Evolutionary conservation across 148 eudicot species (phyloP), one percentile per base, ranked within the genome.

Genomic region (Tetragonia tetragonoides): DNA sequence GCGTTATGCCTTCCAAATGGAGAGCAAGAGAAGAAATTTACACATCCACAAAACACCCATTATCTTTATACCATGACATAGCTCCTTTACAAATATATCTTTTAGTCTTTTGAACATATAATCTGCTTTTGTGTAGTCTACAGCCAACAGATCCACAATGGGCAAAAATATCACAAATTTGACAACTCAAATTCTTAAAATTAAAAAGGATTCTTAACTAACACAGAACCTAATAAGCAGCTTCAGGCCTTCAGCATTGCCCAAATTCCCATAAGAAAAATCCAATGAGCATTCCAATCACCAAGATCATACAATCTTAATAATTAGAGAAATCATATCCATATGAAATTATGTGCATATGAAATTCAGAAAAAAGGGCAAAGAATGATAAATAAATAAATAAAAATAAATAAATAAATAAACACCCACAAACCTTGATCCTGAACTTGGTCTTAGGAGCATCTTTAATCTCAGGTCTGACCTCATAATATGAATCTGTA

Each of bases 361-460:
- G n/a, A 39, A 81, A 82, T n/a, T 28, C 49, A 54, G 10, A 40
- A 46, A 68, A 6, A 59, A 2, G n/a, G n/a, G n/a, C n/a, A n/a
- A n/a, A n/a, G n/a, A n/a, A n/a, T n/a, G n/a, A n/a, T n/a, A n/a
- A n/a, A n/a, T n/a, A n/a, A n/a, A n/a, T n/a, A n/a, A 2, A 56
- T 64, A 24, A 39, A 28, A 44, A 64, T 34, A 20, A 65, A 60
- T 16, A 73, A 75, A 65, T 15, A 54, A 37, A 44, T 6, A 23
- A 47, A 62, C 61, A 73, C 15, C 74, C 38, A 83, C 87, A 80
- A 79, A 95, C 99, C 99, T 88, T 93, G 85, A 95, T 95, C 84
- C 89, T 91, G 83, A 95, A 95, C 83, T 91, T 95, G 89, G 92
- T 87, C 77, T 93, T 84, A 1, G 97, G 97, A 77, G 89, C 99